Evolutionary conservation across 345 rosid genomes (phyloP), one percentile per base, ranked within the genome.

Genomic region (thale cress (Arabidopsis thaliana)): DNA sequence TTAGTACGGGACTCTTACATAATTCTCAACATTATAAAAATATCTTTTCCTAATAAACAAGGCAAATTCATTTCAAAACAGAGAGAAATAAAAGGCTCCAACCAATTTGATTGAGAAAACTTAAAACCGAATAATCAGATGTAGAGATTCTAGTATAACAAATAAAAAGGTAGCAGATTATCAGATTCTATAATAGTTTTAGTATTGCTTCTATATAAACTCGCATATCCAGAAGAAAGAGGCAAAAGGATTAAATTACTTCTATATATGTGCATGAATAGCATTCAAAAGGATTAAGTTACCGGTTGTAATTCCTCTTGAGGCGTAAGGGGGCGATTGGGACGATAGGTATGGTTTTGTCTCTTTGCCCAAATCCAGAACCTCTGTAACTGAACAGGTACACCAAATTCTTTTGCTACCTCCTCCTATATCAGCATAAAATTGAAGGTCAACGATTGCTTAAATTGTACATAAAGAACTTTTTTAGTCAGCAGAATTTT

Each of bases 351-450:
- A 80, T 92, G 97, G 72, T 95, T 95, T 75, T 89, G 93, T 32
- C 99, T 93, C 87, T 89, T 90, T 60, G 94, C 97, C 97, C 97
- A 93, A 24, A 95, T 84, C 99, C 99, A 95, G 81, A 90, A 95
- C 28, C 98, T 88, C 74, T 85, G 98, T 78, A 80, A 86, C 81
- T 88, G 96, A 40, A 90, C 93, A 9, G 93, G 93, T 63, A 90
- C 69, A 4, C 96, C 96, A 67, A 87, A 90, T 80, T 89, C 97
- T 84, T 87, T 90, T 51, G 99, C 98, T 81, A 95, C 86, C 79
- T 92, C 99, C 78, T 90, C 98, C 99, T 95, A 82, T 63, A 74
- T 66, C 32, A 72, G 50, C 64, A 72, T 59, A 65, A 41, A 36
- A 50, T 22, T 65, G 48, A 58, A 42, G 25, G 55, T 65, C 48